Percentiles rank a stretch among this genome's conserved stretches.
Evolutionary conservation across 176 grass and related monocot species (phyloP).

Genomic region (Rhipidocladum racemiflorum): DNA sequence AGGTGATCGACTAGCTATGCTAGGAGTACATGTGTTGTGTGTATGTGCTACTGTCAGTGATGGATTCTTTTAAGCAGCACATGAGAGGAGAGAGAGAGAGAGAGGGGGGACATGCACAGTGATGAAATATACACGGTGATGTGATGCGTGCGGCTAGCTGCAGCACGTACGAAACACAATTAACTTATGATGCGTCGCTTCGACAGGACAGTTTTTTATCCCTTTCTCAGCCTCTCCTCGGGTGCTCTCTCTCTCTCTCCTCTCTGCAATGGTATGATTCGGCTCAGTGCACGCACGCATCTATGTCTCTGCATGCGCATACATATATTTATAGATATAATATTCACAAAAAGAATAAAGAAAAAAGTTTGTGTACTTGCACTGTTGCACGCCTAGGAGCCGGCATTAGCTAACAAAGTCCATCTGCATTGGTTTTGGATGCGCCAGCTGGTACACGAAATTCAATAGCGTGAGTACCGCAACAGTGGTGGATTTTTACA

Average conservation of each 20-base stretch:
- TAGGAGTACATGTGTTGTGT: neutral
- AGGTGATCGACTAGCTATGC: neutral
- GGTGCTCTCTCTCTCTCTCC: neutral
- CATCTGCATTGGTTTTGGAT: no score
- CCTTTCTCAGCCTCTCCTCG: neutral
- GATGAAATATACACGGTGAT: neutral
- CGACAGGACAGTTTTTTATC: conserved; percentile 66
- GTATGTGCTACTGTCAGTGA: neutral
- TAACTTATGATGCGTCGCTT: conserved; percentile 52
- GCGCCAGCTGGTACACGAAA: no score
- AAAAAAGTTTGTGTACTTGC: no score
- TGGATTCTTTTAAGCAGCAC: neutral
- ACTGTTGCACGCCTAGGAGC: no score
- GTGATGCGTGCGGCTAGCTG: neutral
- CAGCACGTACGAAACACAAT: neutral
- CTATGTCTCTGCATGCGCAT: neutral
- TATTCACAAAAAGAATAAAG: neutral
- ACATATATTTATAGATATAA: no score
- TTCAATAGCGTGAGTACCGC: no score
- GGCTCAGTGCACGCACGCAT: neutral
- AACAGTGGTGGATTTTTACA: no score
- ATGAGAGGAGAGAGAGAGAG: neutral
- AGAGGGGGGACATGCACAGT: neutral
- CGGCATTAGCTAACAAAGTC: no score
- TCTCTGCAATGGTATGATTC: neutral